phyloP scores from a whole-genome alignment of 495 filamentous ascomycete genomes.

The Xylaria sp. region DNA sequence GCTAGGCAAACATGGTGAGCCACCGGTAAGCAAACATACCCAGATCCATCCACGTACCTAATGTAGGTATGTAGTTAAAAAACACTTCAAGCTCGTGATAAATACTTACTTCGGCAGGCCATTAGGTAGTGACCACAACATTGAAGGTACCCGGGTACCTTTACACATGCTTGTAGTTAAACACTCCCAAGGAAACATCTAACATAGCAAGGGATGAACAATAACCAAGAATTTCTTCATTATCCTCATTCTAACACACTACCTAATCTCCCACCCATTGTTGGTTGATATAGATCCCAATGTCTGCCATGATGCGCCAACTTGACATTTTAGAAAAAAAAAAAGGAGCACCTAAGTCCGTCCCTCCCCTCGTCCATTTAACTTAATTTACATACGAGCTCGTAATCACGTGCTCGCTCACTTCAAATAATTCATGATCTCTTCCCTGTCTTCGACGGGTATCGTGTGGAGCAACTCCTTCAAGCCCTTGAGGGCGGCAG shows the following conservation, averaged over 20 bases:
- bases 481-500: conserved; percentile 79
- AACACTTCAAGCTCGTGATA: too few relatives aligned
- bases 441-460: conserved; percentile 86
- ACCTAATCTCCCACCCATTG: background rate
- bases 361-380: background rate
- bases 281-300: background rate
- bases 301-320: background rate
- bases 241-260: conserved; percentile 12
- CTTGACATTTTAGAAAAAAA: background rate
- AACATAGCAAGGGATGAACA: background rate
- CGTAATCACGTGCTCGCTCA: conserved; percentile 26
- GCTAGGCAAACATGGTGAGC: too few relatives aligned
- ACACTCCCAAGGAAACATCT: background rate
- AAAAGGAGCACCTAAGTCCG: background rate
- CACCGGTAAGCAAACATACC: too few relatives aligned
- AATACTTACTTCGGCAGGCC: too few relatives aligned
- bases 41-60: too few relatives aligned
- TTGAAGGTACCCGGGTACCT: too few relatives aligned
- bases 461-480: conserved; percentile 84
- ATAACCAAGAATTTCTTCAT: background rate
- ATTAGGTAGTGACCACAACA: too few relatives aligned
- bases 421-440: conserved; percentile 75
- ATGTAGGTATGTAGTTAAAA: too few relatives aligned
- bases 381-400: conserved; percentile 12
- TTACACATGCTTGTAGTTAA: background rate